A percentile compares a stretch with the other conserved stretches of the same genome.
Conservation (phyloP, 1,284 basidiomycete species). For the Moniliella sp. region DNA sequence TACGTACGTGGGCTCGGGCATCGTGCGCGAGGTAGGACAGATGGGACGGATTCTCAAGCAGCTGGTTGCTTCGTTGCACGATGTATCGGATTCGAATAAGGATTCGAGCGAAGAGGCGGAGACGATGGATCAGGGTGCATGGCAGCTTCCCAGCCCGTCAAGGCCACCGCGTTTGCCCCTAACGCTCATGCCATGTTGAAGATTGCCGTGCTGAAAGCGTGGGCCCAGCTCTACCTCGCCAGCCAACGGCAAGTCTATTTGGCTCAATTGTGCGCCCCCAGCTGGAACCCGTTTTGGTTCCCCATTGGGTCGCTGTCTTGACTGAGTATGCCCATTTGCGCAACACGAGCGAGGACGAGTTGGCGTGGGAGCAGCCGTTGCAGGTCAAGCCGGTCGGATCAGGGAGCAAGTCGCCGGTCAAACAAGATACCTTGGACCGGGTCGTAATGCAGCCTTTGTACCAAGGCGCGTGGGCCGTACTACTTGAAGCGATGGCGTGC, state of each 20-base stretch:
- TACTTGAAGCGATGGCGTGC: conserved; percentile 66
- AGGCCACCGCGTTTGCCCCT: conserved; percentile 63
- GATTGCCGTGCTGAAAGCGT: conserved; percentile 76
- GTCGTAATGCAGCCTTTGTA: conserved; percentile 57
- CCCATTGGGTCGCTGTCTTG: conserved; percentile 68
- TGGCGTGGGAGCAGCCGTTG: conserved; percentile 1
- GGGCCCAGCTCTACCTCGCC: conserved; percentile 76
- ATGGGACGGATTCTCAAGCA: conserved; percentile 89
- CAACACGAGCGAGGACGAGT: conserved; percentile 1
- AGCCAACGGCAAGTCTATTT: conserved; percentile 56
- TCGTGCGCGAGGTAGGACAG: conserved; percentile 63
- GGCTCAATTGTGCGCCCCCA: conserved; percentile 62
- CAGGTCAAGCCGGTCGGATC: neutral
- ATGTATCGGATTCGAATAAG: conserved; percentile 49
- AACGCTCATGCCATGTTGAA: conserved; percentile 86
- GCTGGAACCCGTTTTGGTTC: conserved; percentile 48
- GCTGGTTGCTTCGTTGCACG: conserved; percentile 55
- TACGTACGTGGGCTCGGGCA: conserved; percentile 81
- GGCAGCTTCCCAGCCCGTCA: conserved; percentile 58
- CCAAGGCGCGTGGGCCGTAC: conserved; percentile 54
- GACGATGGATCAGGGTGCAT: no score
- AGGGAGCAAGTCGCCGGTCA: conserved; percentile 51
- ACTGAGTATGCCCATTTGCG: conserved; percentile 73
- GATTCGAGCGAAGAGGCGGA: no score
- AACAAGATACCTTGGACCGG: conserved; percentile 64